These are phyloP conservation scores for Candida vartiovaarae DNA, from an alignment of 805 yeast genomes.

Conservation along the genomic window DNA sequence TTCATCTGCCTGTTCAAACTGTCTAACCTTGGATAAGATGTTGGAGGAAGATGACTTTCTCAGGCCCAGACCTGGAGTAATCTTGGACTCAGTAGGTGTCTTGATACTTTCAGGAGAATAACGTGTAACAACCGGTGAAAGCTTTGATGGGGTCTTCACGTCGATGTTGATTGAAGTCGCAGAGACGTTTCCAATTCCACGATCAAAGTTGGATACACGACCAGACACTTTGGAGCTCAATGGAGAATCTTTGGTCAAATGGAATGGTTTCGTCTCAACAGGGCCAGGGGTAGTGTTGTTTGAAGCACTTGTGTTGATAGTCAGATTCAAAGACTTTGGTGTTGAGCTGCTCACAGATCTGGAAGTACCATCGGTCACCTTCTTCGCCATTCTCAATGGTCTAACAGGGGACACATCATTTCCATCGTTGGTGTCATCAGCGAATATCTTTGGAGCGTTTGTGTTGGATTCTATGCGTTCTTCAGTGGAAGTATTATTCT, in stretches of 20 bases:
- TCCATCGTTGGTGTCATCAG: conserved; percentile 1
- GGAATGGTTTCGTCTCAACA: conserved; percentile 3
- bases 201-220: neutral
- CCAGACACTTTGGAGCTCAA: neutral
- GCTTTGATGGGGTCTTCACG: neutral
- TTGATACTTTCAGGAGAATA: conserved; percentile 11
- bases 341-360: conserved; percentile 12
- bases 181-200: too few relatives aligned
- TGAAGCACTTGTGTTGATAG: conserved; percentile 14
- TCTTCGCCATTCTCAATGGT: conserved; percentile 64
- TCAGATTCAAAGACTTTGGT: conserved; percentile 15
- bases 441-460: neutral
- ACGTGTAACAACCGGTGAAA: conserved; percentile 9
- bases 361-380: conserved; percentile 25
- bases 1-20: conserved; percentile 21
- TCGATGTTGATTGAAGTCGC: too few relatives aligned
- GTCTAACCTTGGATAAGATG: conserved; percentile 26
- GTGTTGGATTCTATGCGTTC: neutral
- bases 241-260: conserved; percentile 1
- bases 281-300: conserved; percentile 4
- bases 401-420: conserved; percentile 42
- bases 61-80: conserved; percentile 9
- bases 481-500: neutral
- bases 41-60: conserved; percentile 24
- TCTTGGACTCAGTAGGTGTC: neutral